Conservation (phyloP, 2,329 filamentous ascomycete genomes). For the Epicoccum sorghinum region DNA sequence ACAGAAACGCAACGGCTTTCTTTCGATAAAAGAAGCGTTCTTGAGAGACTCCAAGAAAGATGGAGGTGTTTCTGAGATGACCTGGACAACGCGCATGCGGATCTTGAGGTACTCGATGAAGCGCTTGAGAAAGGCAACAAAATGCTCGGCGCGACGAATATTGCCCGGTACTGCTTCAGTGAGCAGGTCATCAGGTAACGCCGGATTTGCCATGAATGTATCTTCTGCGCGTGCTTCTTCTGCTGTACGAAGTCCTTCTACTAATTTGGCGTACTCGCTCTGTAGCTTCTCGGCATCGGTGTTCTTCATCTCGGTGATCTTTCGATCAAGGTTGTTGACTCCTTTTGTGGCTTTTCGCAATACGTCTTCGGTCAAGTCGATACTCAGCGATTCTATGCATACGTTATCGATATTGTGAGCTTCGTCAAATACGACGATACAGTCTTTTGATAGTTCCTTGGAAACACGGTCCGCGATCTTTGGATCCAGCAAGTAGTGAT, state of each 20-base stretch:
- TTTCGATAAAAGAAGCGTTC: constrained; percentile 96
- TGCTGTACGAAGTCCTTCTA: constrained; percentile 85
- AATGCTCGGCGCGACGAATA: constrained; percentile 93
- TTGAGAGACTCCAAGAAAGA: constrained; percentile 93
- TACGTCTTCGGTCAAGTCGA: constrained; percentile 95
- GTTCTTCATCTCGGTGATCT: constrained; percentile 93
- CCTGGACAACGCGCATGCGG: constrained; percentile 96
- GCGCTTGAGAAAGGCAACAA: constrained; percentile 89
- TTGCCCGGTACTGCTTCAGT: constrained; percentile 97
- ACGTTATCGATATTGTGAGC: constrained; percentile 99
- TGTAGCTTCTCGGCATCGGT: constrained; percentile 94
- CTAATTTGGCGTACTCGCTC: constrained; percentile 92
- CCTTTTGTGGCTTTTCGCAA: constrained; percentile 88
- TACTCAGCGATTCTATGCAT: constrained; percentile 96
- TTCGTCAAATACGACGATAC: constrained; percentile 98
- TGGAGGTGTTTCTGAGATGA: constrained; percentile 94
- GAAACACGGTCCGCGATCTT: constrained; percentile 97
- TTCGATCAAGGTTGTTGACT: constrained; percentile 87
- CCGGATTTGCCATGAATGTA: constrained; percentile 96
- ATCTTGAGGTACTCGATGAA: constrained; percentile 99
- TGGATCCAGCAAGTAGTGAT: constrained; percentile 95
- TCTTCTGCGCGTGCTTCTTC: constrained; percentile 92
- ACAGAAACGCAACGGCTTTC: constrained; percentile 92
- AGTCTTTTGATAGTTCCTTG: constrained; percentile 94
- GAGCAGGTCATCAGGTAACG: constrained; percentile 88